Percentiles rank a stretch among this genome's conserved stretches.
Evolutionary conservation across 257 asterid species (phyloP).

Genomic region (Mitragyna speciosa): DNA sequence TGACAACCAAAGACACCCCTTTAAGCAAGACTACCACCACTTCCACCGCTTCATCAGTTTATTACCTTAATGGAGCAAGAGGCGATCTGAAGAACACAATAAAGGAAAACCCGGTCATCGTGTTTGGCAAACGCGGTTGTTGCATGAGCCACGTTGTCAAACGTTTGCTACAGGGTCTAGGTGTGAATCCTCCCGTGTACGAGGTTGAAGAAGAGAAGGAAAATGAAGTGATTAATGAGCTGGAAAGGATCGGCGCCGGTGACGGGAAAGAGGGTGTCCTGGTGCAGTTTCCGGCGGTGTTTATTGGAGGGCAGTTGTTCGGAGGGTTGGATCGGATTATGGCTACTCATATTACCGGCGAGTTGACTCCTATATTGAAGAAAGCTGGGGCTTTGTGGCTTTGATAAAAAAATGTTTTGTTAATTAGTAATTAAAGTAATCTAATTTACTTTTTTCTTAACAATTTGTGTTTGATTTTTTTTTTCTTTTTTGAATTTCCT

Average conservation of each 20-base stretch:
- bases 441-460: not conserved
- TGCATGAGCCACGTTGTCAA: constrained; percentile 55
- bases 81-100: constrained; percentile 25
- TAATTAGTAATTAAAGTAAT: not conserved
- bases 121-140: constrained; percentile 37
- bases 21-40: not conserved
- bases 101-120: constrained; percentile 37
- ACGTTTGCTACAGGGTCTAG: constrained; percentile 47
- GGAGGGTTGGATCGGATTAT: constrained; percentile 75
- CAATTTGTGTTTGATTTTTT: not conserved
- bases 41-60: not conserved
- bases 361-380: constrained; percentile 57
- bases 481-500: not conserved
- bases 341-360: constrained; percentile 63
- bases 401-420: constrained; percentile 18
- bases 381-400: constrained; percentile 74
- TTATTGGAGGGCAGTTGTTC: constrained; percentile 62
- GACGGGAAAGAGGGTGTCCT: constrained; percentile 2
- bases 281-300: constrained; percentile 49
- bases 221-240: constrained; percentile 25
- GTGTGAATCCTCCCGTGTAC: constrained; percentile 50
- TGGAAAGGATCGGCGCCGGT: constrained; percentile 15
- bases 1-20: constrained; percentile 11
- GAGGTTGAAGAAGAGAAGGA: constrained; percentile 49
- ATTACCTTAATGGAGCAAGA: not conserved